Evolutionary conservation across 345 rosid genomes (phyloP), one percentile per base, ranked within the genome.

Genomic region (Balakata baccata): DNA sequence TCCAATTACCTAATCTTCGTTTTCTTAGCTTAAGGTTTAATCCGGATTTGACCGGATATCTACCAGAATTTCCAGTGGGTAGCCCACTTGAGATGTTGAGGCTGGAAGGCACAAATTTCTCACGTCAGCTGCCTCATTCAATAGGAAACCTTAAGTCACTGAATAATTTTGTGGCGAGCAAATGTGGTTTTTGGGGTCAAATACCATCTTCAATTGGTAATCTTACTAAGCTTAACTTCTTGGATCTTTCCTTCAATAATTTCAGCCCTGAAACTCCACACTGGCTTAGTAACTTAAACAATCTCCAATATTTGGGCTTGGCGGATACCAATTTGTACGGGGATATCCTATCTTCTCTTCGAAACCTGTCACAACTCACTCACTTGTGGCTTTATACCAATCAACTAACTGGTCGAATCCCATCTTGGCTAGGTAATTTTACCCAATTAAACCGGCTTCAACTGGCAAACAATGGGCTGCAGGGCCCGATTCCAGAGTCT

Each of bases 121-220:
- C n/a, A 0, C 71, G 79, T 20, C 20, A 43, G n/a, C n/a, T 38
- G 22, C 66, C 66, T 34, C 2, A 3, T 34, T 62, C 22, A 16
- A 62, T 62, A 37, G 66, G 45, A 0, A 62, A 62, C 66, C 66
- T 62, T 41, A 62, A 37, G 43, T 62, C 45, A 37, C 14, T 62
- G 45, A 62, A 10, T 5, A 10, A 0, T 37, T 37, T 62, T 34
- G 3, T 0, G 13, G 66, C 11, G 0, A 13, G 46, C 5, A n/a
- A 3, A 13, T 62, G 66, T 16, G 0, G 46, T 38, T 62, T 62
- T 38, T 6, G 10, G n/a, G 46, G 66, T 0, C 45, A 4, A 62
- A 6, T 79, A 54, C 78, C 78, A 49, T 59, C 59, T 29, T 70
- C 78, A 45, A 74, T 79, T 11, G 78, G 75, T 7, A 70, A 70